Evolutionary conservation across 805 yeast genomes (phyloP).

Genomic region (Blastobotrys muscicola): DNA sequence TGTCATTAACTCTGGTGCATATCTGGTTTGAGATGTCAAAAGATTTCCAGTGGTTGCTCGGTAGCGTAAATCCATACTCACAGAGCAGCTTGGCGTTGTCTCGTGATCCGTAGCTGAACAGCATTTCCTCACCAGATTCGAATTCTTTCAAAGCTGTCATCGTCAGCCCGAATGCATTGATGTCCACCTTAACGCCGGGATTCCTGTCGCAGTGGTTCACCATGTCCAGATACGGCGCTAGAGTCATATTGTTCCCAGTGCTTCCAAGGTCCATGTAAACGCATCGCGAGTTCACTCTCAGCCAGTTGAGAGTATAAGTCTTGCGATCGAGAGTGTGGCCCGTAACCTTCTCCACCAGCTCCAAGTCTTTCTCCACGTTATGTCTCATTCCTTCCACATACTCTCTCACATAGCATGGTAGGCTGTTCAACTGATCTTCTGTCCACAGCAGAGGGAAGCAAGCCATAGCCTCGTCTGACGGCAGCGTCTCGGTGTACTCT

Average conservation of each 20-base stretch:
- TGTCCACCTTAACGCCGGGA: slow-evolving; percentile 24
- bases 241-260: slow-evolving; percentile 51
- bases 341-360: too few species aligned
- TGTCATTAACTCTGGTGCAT: slow-evolving; percentile 29
- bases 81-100: slow-evolving; percentile 70
- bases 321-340: too few species aligned
- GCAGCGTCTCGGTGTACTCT: slow-evolving; percentile 60
- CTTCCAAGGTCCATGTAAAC: slow-evolving; percentile 52
- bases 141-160: slow-evolving; percentile 36
- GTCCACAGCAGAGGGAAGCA: slow-evolving; percentile 61
- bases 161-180: slow-evolving; percentile 41
- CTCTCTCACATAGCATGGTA: slow-evolving; percentile 15
- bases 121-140: slow-evolving; percentile 46
- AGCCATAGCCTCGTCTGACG: slow-evolving; percentile 42
- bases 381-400: too few species aligned
- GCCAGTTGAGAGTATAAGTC: slow-evolving; percentile 37
- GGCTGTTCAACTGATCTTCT: slow-evolving; percentile 5
- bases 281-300: slow-evolving; percentile 86
- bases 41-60: slow-evolving; percentile 55
- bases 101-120: slow-evolving; percentile 80
- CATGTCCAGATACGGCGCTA: slow-evolving; percentile 89
- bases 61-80: slow-evolving; percentile 76
- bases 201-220: slow-evolving; percentile 54
- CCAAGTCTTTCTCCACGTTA: too few species aligned
- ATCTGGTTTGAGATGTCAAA: slow-evolving; percentile 51